These are phyloP conservation scores for Wickerhamiella sergipiensis DNA, from an alignment of 805 yeast genomes.

Conservation along the genomic window DNA sequence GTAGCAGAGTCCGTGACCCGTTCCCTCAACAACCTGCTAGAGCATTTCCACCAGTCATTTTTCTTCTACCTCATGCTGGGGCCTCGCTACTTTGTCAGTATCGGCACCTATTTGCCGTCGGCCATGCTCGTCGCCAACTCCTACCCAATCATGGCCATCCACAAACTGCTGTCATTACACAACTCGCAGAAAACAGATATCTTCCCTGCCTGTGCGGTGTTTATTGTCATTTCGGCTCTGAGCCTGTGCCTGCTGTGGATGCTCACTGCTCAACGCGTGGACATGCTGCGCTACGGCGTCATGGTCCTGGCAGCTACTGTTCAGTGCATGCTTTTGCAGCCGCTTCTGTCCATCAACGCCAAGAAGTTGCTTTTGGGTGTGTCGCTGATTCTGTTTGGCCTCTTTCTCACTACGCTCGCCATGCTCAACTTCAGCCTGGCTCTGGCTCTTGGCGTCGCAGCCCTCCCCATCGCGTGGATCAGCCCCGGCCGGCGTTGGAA, in stretches of 20 bases:
- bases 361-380: constrained; percentile 26
- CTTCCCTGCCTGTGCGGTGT: constrained; percentile 22
- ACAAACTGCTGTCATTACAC: constrained; percentile 18
- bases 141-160: constrained; percentile 55
- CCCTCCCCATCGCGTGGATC: constrained; percentile 62
- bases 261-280: neutral
- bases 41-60: constrained; percentile 93
- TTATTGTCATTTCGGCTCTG: constrained; percentile 13
- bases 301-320: constrained; percentile 15
- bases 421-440: constrained; percentile 81
- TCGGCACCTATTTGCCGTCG: constrained; percentile 83
- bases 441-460: constrained; percentile 49
- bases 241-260: neutral
- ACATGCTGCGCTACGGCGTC: constrained; percentile 1
- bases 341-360: neutral
- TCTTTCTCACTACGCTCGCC: constrained; percentile 56
- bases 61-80: constrained; percentile 78
- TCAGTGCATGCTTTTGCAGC: constrained; percentile 10
- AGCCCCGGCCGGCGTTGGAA: constrained; percentile 22
- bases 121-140: constrained; percentile 60
- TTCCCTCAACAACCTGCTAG: constrained; percentile 80
- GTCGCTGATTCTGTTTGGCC: constrained; percentile 48
- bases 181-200: constrained; percentile 17
- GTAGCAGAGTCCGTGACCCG: constrained; percentile 77
- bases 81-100: constrained; percentile 73